Conservation (phyloP, 2,329 filamentous ascomycete species). For the Pezicula rhizophila region DNA sequence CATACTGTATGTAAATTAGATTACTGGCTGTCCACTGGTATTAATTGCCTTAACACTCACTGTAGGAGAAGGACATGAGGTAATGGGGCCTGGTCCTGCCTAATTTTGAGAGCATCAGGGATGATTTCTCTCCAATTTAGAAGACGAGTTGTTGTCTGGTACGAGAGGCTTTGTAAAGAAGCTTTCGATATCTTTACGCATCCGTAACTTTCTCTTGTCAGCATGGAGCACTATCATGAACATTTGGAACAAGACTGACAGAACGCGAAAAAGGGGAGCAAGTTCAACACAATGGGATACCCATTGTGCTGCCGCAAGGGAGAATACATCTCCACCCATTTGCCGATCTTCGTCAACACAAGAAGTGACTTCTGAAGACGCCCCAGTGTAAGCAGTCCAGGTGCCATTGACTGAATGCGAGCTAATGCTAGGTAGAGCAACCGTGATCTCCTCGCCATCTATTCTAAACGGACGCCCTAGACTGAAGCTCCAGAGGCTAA, state of each 20-base stretch:
- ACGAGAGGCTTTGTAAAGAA: neutral
- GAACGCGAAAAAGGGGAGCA: neutral
- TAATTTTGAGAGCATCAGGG: neutral
- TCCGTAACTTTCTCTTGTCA: neutral
- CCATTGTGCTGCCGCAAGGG: neutral
- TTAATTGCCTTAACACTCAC: neutral
- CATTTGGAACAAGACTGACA: neutral
- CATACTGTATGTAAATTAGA: slow-evolving; percentile 8
- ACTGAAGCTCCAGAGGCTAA: slow-evolving; percentile 36
- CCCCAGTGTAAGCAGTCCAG: neutral
- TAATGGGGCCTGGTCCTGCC: neutral
- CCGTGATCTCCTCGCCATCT: slow-evolving; percentile 33
- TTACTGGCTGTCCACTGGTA: neutral
- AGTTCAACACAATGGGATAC: neutral
- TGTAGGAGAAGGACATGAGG: neutral
- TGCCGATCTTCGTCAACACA: neutral
- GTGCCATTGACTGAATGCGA: neutral
- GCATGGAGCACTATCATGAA: neutral
- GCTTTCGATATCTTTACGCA: neutral
- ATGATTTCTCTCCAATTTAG: neutral
- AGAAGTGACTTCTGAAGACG: neutral
- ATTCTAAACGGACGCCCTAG: slow-evolving; percentile 36
- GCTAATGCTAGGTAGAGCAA: slow-evolving; percentile 27
- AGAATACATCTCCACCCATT: neutral
- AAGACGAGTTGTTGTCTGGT: neutral